Base-by-base conservation (phyloP, 139 green algal genomes). In the Chlamydomonas applanata region DNA sequence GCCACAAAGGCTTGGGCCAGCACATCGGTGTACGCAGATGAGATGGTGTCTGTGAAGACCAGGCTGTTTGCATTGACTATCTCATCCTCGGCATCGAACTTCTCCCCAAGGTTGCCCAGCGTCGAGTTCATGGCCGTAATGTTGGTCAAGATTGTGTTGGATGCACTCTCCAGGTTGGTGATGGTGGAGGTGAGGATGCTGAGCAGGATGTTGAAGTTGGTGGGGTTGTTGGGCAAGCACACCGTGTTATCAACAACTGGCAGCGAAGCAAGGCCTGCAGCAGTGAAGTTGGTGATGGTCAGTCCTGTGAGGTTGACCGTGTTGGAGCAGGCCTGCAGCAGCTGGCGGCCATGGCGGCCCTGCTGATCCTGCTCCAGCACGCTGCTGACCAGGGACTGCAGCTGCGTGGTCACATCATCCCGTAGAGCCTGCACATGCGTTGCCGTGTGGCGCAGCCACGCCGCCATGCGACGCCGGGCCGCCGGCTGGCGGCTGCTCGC, bases 241-340 rank as follows among this genome's bases (percentile, higher is more conserved):
- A 52, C 62, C 3, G 62, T 52, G 33, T 30, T 53, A 3, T 17
- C 17, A 20, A 2, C 34, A 29, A 32, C 17, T 3, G 62, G 62
- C 32, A 69, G 62, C 9, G 33, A 49, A 11, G 4, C 62, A 9
- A 69, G 34, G 30, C 32, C 4, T 14, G 14, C 14, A 11, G 11
- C 40, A 49, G 40, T 49, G 40, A n/a, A n/a, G n/a, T n/a, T n/a
- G n/a, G 27, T 67, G 60, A 67, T 40, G 9, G 9, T 52, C 32
- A 69, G 62, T 5, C 62, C 62, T 7, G 62, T 46, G 14, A 29
- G 9, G 25, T 69, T 69, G 9, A 69, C 5, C 11, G 33, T 36
- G 57, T 36, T 36, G 57, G n/a, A n/a, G n/a, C 57, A 22, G 57
- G 25, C 27, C 57, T 65, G 57, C 57, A 65, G 57, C 25, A 65